Evolutionary conservation across 208 protist genomes (phyloP), one percentile per base, ranked within the genome.

Genomic region (Leptomonas pyrrhocoris): DNA sequence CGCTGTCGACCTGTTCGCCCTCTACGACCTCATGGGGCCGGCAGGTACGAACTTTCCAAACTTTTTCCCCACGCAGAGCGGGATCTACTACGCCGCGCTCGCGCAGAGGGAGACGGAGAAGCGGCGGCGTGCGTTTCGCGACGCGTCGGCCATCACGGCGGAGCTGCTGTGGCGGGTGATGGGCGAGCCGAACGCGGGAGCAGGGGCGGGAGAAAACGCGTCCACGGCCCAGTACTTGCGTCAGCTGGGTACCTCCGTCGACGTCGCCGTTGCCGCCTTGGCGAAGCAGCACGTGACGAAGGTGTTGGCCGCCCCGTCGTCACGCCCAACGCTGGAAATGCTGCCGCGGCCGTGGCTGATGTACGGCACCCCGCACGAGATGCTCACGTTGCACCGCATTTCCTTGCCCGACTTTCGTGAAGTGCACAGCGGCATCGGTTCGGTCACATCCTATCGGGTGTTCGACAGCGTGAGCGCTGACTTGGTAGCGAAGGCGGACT

Each of bases 21-120:
- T 98, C 49, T 81, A 94, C 42, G 94, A 97, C 65, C 70, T 97
- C 2, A 82, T 97, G 49, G 94, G 94, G 13, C 21, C 83, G 12
- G 58, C 80, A 16, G 72, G 78, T 12, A 79, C 81, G 6, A n/a
- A 55, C 16, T 89, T 91, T 43, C 58, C 69, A 28, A 93, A 93
- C 63, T 82, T 77, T n/a, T 93, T 74, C 68, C 88, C 86, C 2
- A 77, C 84, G 43, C 77, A 88, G 50, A 89, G 77, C 30, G 88
- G 84, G 51, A 65, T 73, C 49, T 66, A 74, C 38, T 89, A 85
- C 55, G 72, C 72, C 11, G 40, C 25, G 27, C 70, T 91, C 7
- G 71, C 56, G 49, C 66, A 83, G n/a, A 16, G 70, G 30, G 89
- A 94, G 63, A 8, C 42, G 28, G 42, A 50, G 30, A 30, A 49